A percentile compares a stretch with the other conserved stretches of the same genome.
Evolutionary conservation across 2,329 filamentous ascomycete species (phyloP).

Genomic region (Aspergillus cejpii): DNA sequence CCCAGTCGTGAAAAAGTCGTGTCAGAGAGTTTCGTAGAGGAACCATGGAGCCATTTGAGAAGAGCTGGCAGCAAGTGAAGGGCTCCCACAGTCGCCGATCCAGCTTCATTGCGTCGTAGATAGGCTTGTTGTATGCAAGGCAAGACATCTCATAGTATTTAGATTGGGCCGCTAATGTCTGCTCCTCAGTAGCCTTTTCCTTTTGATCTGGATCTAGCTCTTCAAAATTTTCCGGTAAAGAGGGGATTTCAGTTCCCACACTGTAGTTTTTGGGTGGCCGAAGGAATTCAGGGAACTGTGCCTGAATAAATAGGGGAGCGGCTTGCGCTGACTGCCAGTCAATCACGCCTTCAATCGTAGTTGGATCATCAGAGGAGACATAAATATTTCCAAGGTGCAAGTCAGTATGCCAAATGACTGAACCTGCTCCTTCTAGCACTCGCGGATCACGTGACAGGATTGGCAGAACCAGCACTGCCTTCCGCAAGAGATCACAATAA

Average conservation of each 20-base stretch:
- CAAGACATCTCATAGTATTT: conserved; percentile 23
- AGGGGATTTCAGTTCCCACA: conserved; percentile 10
- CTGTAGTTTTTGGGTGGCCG: conserved; percentile 16
- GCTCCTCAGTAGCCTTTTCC: conserved; percentile 5
- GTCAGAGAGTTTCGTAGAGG: conserved; percentile 14
- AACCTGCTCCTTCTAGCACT: conserved; percentile 8
- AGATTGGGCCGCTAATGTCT: conserved; percentile 11
- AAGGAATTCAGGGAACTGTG: conserved; percentile 19
- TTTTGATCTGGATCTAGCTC: conserved; percentile 10
- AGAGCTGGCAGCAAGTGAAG: conserved; percentile 16
- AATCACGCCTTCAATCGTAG: conserved; percentile 20
- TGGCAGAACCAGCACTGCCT: conserved; percentile 9
- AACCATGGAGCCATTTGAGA: conserved; percentile 12
- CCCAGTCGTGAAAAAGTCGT: conserved; percentile 16
- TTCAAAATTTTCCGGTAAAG: conserved; percentile 15
- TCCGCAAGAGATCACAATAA: conserved; percentile 14
- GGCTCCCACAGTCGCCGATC: conserved; percentile 19
- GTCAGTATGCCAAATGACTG: conserved; percentile 20
- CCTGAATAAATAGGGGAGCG: conserved; percentile 21
- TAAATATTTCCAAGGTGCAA: conserved; percentile 24
- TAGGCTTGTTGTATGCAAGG: conserved; percentile 15
- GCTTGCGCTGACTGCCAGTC: conserved; percentile 22
- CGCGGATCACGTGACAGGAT: conserved; percentile 13
- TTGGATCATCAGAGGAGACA: conserved; percentile 16
- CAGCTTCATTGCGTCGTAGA: conserved; percentile 18